These are phyloP conservation scores for Fraxinus xanthoxyloides DNA, from an alignment of 305 asterid genomes.

Conservation along the genomic window DNA sequence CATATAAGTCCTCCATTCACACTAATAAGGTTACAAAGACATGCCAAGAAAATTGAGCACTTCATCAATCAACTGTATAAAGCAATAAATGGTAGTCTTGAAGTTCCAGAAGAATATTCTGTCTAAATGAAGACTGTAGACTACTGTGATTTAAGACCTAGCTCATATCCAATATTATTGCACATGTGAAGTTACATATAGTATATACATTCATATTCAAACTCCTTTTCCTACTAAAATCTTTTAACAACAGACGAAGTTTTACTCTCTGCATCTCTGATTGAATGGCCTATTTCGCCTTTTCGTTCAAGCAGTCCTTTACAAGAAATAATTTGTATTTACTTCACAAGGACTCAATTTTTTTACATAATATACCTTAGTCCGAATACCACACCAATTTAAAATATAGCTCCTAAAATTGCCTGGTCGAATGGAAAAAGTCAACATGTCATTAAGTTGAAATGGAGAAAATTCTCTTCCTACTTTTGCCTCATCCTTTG, in stretches of 20 bases:
- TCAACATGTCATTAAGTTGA: background rate
- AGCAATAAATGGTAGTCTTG: background rate
- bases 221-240: background rate
- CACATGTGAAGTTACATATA: background rate
- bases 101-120: background rate
- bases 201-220: background rate
- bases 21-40: constrained; percentile 5
- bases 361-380: background rate
- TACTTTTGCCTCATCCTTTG: background rate
- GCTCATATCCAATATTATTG: background rate
- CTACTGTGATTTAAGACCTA: background rate
- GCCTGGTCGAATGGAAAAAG: background rate
- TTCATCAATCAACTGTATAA: background rate
- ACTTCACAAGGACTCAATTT: background rate
- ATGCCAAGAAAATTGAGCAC: background rate
- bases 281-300: background rate
- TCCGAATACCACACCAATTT: background rate
- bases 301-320: background rate
- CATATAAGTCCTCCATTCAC: constrained; percentile 13
- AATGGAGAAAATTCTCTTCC: background rate
- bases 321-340: background rate
- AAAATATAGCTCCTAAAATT: background rate
- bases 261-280: background rate
- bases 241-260: too few relatives aligned
- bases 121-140: background rate